phyloP scores from a whole-genome alignment of 495 filamentous ascomycete genomes.

The Penicillium simplicissimum region DNA sequence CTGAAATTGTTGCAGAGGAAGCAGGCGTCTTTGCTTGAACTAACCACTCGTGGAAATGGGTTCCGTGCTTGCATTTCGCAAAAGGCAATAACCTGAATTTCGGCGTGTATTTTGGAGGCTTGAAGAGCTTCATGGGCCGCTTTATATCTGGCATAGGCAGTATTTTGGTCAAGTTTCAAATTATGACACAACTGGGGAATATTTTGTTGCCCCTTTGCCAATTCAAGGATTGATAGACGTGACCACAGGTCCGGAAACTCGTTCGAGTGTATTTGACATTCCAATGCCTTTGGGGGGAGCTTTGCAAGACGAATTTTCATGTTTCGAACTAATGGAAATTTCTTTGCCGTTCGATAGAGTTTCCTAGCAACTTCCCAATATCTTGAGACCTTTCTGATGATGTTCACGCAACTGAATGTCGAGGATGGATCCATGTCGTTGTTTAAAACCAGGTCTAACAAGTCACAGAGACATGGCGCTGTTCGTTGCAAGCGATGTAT shows the following conservation, averaged over 20 bases:
- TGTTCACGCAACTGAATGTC: conserved; percentile 8
- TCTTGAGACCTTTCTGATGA: conserved; percentile 22
- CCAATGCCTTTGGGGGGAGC: conserved; percentile 19
- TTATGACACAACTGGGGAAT: conserved; percentile 6
- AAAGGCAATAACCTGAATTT: conserved; percentile 21
- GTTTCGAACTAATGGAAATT: conserved; percentile 19
- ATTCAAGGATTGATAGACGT: conserved; percentile 13
- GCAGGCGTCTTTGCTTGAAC: conserved; percentile 25
- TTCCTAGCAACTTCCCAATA: conserved; percentile 13
- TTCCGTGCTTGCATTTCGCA: conserved; percentile 14
- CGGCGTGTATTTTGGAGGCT: conserved; percentile 18
- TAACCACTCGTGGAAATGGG: conserved; percentile 14
- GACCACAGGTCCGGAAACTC: not conserved
- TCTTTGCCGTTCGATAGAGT: conserved; percentile 17
- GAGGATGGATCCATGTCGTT: too few species aligned
- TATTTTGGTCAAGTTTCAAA: too few species aligned
- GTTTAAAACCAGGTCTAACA: too few species aligned
- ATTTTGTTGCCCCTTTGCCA: conserved; percentile 10
- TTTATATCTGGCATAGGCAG: too few species aligned
- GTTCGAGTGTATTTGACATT: not conserved
- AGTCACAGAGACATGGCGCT: too few species aligned
- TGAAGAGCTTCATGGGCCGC: not conserved
- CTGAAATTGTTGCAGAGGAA: conserved; percentile 21
- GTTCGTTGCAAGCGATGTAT: too few species aligned
- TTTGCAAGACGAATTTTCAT: conserved; percentile 15